Evolutionary conservation across 192 early-diverging fungal species (phyloP).

Genomic region (Backusella circina): DNA sequence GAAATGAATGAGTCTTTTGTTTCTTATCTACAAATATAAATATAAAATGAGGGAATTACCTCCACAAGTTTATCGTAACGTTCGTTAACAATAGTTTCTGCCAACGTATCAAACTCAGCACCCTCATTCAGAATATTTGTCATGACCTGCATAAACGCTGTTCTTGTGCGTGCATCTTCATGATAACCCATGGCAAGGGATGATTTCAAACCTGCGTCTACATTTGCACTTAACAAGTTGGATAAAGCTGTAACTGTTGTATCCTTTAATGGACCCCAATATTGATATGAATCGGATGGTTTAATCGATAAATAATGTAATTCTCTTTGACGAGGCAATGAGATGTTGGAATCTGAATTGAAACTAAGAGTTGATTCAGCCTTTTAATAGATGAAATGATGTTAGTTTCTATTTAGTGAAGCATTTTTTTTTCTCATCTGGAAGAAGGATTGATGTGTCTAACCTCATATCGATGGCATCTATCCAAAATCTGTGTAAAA

Average conservation of each 20-base stretch:
- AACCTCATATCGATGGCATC: constrained; percentile 54
- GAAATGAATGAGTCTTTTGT: neutral
- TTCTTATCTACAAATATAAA: neutral
- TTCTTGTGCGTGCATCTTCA: constrained; percentile 70
- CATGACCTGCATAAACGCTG: constrained; percentile 76
- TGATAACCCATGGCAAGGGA: constrained; percentile 74
- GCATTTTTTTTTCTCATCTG: neutral
- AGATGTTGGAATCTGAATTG: neutral
- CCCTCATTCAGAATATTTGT: constrained; percentile 73
- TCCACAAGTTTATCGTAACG: constrained; percentile 66
- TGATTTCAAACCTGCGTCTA: constrained; percentile 76
- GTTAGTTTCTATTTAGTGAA: neutral
- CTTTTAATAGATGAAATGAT: neutral
- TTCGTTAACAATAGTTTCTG: constrained; percentile 47
- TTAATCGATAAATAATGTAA: neutral
- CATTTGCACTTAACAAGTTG: constrained; percentile 75
- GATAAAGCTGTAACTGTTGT: constrained; percentile 67
- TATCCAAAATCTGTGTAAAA: constrained; percentile 63
- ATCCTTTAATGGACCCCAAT: constrained; percentile 15
- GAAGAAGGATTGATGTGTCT: neutral
- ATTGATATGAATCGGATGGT: neutral
- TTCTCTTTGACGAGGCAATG: neutral
- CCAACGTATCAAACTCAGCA: constrained; percentile 60
- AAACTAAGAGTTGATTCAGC: neutral
- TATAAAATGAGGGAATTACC: constrained; percentile 4